Evolutionary conservation across 441 rosid species (phyloP).

Genomic region (Euphorbia schlechtendalii): DNA sequence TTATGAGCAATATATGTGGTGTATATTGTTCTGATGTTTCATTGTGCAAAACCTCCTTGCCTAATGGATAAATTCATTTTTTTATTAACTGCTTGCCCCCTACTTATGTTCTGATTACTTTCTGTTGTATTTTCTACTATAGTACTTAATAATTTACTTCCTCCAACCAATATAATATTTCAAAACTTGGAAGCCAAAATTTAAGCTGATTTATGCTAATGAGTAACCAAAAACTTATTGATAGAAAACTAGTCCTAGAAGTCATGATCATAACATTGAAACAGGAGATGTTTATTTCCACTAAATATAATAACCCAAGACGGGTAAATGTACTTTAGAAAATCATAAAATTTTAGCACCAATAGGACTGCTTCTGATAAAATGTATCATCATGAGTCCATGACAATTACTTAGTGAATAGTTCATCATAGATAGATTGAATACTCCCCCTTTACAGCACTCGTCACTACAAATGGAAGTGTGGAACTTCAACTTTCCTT

Average conservation of each 20-base stretch:
- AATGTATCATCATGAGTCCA: not conserved
- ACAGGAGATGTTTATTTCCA: not conserved
- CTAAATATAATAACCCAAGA: not conserved
- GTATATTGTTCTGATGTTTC: not conserved
- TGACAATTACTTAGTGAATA: not conserved
- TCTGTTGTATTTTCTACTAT: not conserved
- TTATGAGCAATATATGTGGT: not conserved
- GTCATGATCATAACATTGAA: not conserved
- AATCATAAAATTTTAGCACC: not conserved
- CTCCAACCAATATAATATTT: not conserved
- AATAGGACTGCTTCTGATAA: not conserved
- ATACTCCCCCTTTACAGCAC: not conserved
- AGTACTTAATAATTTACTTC: not conserved
- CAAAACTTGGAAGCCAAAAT: not conserved
- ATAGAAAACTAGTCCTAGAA: not conserved
- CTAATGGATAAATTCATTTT: not conserved
- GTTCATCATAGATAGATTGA: not conserved
- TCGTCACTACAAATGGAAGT: not conserved
- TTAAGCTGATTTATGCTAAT: not conserved
- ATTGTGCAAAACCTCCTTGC: not conserved
- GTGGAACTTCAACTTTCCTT: not conserved
- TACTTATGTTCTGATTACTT: not conserved
- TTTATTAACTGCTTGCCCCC: not conserved
- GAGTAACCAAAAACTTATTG: not conserved
- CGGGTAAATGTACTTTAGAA: not conserved